Conservation (phyloP, 2,329 filamentous ascomycete species). For the Cladosporium sp. region DNA sequence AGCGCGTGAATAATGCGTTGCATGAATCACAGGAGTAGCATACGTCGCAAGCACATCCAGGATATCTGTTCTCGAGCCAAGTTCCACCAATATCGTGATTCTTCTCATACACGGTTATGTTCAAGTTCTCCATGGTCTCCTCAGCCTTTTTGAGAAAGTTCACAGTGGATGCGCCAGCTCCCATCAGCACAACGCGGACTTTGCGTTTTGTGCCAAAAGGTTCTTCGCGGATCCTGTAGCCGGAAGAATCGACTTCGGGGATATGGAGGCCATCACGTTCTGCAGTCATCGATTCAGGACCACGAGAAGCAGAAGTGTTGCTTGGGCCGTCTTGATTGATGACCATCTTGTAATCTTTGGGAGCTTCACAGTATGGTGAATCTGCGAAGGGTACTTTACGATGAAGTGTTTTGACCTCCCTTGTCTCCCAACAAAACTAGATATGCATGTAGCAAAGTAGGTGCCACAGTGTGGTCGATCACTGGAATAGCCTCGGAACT, state of each 20-base stretch:
- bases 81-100: conserved; percentile 35
- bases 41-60: conserved; percentile 41
- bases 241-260: conserved; percentile 36
- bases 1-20: background rate
- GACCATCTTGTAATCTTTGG: background rate
- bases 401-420: too few relatives aligned
- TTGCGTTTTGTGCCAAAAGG: conserved; percentile 40
- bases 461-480: background rate
- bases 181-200: conserved; percentile 40
- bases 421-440: too few relatives aligned
- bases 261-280: conserved; percentile 31
- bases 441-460: background rate
- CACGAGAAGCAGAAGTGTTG: conserved; percentile 18
- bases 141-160: conserved; percentile 43
- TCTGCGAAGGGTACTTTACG: background rate
- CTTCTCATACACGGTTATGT: conserved; percentile 37
- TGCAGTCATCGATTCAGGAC: conserved; percentile 17
- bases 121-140: conserved; percentile 38
- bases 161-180: conserved; percentile 39
- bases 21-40: background rate
- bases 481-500: conserved; percentile 1
- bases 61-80: conserved; percentile 34
- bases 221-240: conserved; percentile 41
- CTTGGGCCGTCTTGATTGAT: conserved; percentile 1
- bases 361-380: background rate